Evolutionary conservation across 306 rosid genomes (phyloP).

Genomic region (Rosa chinensis): DNA sequence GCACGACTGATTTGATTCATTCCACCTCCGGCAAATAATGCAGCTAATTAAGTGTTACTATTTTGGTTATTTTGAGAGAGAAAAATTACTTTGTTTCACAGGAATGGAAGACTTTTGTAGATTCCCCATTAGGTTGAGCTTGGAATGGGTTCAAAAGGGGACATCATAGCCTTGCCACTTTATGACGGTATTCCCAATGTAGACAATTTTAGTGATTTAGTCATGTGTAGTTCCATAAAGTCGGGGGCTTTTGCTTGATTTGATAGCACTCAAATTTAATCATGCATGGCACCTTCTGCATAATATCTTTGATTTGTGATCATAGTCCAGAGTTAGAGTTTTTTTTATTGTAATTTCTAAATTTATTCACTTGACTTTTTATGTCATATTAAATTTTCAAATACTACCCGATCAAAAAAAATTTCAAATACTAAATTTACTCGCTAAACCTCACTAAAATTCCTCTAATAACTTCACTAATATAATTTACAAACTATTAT

Average conservation of each 20-base stretch:
- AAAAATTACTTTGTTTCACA: neutral
- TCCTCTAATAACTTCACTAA: no score
- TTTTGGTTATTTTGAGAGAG: neutral
- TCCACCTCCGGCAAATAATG: neutral
- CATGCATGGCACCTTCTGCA: neutral
- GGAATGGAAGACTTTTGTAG: neutral
- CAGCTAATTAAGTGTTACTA: neutral
- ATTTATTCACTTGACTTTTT: no score
- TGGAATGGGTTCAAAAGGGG: neutral
- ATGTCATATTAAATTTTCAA: no score
- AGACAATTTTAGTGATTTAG: neutral
- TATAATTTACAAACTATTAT: no score
- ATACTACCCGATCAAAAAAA: no score
- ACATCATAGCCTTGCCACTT: neutral
- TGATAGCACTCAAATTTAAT: neutral
- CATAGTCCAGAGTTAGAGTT: neutral
- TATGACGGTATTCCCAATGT: neutral
- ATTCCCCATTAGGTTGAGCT: neutral
- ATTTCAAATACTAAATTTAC: no score
- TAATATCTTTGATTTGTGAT: neutral
- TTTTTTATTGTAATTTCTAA: no score
- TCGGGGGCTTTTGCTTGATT: neutral
- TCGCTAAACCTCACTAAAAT: no score
- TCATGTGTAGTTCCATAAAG: neutral
- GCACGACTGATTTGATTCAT: neutral